These are phyloP conservation scores for Angomonas desouzai DNA, from an alignment of 208 protist genomes.

Conservation along the genomic window DNA sequence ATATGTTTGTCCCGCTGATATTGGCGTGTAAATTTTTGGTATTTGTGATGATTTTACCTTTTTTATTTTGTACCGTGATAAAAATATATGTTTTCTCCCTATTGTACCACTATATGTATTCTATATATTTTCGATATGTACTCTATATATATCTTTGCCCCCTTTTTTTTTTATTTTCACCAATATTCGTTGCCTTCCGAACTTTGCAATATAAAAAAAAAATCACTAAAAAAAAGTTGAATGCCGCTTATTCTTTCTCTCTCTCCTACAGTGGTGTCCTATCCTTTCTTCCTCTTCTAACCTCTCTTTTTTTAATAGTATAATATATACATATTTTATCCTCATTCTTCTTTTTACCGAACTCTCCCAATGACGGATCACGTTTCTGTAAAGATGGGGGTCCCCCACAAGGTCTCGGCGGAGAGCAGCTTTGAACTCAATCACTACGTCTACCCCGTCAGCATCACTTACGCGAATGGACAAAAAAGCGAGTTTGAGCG, in stretches of 20 bases:
- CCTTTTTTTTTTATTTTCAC: no score
- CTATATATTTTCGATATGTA: neutral
- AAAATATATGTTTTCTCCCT: conserved; percentile 11
- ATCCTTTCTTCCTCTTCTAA: no score
- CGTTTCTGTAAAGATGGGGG: conserved; percentile 34
- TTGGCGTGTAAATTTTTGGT: conserved; percentile 13
- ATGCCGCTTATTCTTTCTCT: neutral
- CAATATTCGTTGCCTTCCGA: no score
- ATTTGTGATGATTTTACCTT: conserved; percentile 13
- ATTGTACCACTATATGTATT: conserved; percentile 6
- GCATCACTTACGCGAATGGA: conserved; percentile 33
- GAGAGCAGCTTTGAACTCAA: conserved; percentile 66
- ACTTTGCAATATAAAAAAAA: no score
- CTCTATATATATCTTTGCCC: no score
- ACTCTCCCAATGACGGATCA: conserved; percentile 11
- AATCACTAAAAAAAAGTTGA: neutral
- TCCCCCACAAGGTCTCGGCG: conserved; percentile 39
- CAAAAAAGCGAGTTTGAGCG: conserved; percentile 36
- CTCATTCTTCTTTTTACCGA: no score
- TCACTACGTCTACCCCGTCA: conserved; percentile 81
- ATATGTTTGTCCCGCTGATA: neutral
- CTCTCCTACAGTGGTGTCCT: neutral
- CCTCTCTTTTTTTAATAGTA: no score
- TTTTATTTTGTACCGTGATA: conserved; percentile 13
- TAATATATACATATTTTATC: no score